Conservation (phyloP, 1,284 basidiomycete genomes). For the Apiotrichum domesticum region DNA sequence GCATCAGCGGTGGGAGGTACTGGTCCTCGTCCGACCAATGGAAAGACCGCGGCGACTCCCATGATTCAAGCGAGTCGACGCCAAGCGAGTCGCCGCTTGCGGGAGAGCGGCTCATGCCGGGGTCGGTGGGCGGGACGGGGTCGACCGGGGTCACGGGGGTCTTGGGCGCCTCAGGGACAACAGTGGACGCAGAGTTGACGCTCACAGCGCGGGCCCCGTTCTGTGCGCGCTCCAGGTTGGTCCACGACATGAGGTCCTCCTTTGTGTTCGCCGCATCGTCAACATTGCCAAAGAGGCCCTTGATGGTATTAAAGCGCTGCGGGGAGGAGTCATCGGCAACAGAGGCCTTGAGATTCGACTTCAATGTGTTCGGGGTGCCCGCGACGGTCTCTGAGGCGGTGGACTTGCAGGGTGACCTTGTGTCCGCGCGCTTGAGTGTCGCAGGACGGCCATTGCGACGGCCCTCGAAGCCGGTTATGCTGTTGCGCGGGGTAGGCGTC, state of each 20-base stretch:
- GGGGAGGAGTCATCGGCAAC: not conserved
- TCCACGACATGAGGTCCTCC: constrained; percentile 13
- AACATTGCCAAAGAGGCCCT: constrained; percentile 4
- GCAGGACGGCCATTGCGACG: not conserved
- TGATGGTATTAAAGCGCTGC: constrained; percentile 1
- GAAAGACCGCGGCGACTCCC: constrained; percentile 42
- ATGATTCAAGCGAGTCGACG: constrained; percentile 23
- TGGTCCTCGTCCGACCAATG: constrained; percentile 44
- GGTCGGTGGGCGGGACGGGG: not conserved
- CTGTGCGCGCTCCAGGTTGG: constrained; percentile 4
- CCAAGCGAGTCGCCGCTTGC: constrained; percentile 6
- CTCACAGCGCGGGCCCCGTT: too few species aligned
- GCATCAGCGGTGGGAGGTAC: constrained; percentile 14
- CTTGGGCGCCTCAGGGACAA: constrained; percentile 26
- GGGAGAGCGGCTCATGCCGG: constrained; percentile 7
- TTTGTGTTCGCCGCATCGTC: constrained; percentile 16
- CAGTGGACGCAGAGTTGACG: too few species aligned
- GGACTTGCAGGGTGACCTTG: not conserved
- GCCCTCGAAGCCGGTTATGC: not conserved
- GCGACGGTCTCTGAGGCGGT: not conserved
- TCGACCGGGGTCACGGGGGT: constrained; percentile 20
- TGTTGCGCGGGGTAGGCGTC: constrained; percentile 5
- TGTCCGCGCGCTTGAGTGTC: not conserved
- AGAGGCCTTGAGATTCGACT: not conserved
- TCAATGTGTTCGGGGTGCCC: not conserved